phyloP scores from a whole-genome alignment of 2,329 filamentous ascomycete species.

The Cladophialophora bantiana region DNA sequence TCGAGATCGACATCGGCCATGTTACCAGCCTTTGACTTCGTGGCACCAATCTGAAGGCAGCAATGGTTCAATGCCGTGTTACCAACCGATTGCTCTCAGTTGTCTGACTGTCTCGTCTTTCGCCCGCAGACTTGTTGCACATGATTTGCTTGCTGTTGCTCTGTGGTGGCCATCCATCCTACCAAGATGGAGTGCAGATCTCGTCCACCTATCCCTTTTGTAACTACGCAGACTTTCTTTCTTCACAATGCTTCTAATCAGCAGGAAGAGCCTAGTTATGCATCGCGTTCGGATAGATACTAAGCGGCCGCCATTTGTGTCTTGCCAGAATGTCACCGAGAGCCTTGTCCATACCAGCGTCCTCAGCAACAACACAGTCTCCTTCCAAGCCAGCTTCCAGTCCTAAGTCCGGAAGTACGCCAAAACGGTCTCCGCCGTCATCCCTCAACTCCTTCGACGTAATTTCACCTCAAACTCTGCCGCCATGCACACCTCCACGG shows the following conservation, averaged over 20 bases:
- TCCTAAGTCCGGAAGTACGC: neutral
- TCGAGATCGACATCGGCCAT: conserved; percentile 23
- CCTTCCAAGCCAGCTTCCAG: neutral
- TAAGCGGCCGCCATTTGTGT: neutral
- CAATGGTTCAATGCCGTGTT: conserved; percentile 19
- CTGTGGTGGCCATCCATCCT: conserved; percentile 12
- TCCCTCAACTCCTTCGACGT: neutral
- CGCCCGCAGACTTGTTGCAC: conserved; percentile 13
- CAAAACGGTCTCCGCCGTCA: neutral
- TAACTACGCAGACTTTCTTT: neutral
- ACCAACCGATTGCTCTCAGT: conserved; percentile 23
- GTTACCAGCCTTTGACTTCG: conserved; percentile 20
- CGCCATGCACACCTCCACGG: conserved; percentile 29
- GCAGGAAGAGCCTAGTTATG: neutral
- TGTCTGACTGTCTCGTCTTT: conserved; percentile 15
- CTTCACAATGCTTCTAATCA: neutral
- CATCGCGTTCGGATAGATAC: neutral
- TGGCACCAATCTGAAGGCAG: conserved; percentile 24
- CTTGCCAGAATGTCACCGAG: neutral
- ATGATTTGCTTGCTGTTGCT: conserved; percentile 18
- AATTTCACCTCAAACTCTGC: neutral
- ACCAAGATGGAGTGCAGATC: neutral
- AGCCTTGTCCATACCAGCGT: neutral
- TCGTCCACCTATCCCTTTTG: neutral
- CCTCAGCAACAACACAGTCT: neutral